phyloP scores from a whole-genome alignment of 202 grass and related monocot genomes.

The Dendrocalamus latiflorus region DNA sequence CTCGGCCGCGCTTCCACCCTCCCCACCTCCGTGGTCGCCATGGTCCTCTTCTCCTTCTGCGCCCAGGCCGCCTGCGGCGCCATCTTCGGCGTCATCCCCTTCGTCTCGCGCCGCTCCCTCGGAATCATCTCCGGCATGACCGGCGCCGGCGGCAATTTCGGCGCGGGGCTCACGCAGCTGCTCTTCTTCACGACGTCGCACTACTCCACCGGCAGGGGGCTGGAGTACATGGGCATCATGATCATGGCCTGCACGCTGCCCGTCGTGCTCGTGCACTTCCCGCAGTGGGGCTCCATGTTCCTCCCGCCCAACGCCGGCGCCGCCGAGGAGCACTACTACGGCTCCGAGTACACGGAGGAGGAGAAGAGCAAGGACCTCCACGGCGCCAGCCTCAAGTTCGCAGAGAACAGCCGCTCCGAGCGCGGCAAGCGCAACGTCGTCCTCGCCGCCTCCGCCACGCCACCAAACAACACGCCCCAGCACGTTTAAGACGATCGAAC shows the following conservation, averaged over 20 bases:
- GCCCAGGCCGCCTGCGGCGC: slow-evolving; percentile 83
- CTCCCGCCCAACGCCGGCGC: slow-evolving; percentile 36
- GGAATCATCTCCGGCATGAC: slow-evolving; percentile 73
- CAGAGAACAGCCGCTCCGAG: slow-evolving; percentile 55
- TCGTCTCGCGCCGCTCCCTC: slow-evolving; percentile 72
- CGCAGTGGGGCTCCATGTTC: slow-evolving; percentile 91
- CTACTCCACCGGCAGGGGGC: slow-evolving; percentile 50
- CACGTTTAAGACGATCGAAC: too few relatives aligned
- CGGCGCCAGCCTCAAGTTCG: slow-evolving; percentile 49
- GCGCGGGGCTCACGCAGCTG: slow-evolving; percentile 69
- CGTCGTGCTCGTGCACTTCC: slow-evolving; percentile 58
- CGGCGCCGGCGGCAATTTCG: slow-evolving; percentile 67
- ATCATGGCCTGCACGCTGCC: slow-evolving; percentile 80
- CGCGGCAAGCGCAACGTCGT: slow-evolving; percentile 31
- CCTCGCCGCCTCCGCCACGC: slow-evolving; percentile 21
- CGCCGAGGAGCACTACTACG: slow-evolving; percentile 48
- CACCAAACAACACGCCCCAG: slow-evolving; percentile 20
- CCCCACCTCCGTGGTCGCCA: slow-evolving; percentile 46
- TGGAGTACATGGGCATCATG: slow-evolving; percentile 78
- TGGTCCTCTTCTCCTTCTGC: slow-evolving; percentile 78
- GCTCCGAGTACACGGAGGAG: slow-evolving; percentile 48
- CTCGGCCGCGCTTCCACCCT: slow-evolving; percentile 46
- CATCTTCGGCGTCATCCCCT: slow-evolving; percentile 65
- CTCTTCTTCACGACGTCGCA: slow-evolving; percentile 68
- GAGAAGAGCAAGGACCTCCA: slow-evolving; percentile 50